phyloP scores from a whole-genome alignment of 2,329 filamentous ascomycete species.

The Arthrobotrys entomopaga region DNA sequence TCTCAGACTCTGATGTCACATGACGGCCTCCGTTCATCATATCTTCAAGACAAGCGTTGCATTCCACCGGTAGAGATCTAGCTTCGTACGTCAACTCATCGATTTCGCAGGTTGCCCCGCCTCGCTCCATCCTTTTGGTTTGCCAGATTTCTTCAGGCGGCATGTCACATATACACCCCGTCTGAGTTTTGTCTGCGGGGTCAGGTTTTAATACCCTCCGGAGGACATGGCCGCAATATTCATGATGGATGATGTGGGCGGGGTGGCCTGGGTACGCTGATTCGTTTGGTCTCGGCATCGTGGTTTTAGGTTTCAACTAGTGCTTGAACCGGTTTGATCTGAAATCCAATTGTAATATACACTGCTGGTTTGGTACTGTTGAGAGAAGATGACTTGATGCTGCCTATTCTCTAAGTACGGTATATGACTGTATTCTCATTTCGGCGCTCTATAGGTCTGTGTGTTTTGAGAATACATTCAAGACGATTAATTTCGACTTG shows the following conservation, averaged over 20 bases:
- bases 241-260: conserved; percentile 44
- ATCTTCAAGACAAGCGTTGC: conserved; percentile 32
- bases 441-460: too few relatives aligned
- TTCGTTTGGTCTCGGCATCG: conserved; percentile 45
- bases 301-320: background rate
- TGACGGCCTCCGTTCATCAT: background rate
- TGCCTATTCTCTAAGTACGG: too few relatives aligned
- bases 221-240: conserved; percentile 39
- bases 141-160: conserved; percentile 39
- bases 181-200: conserved; percentile 28
- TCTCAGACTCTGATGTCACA: conserved; percentile 11
- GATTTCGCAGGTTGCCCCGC: conserved; percentile 37
- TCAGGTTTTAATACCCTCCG: conserved; percentile 27
- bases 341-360: background rate
- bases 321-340: background rate
- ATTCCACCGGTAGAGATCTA: conserved; percentile 27
- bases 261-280: conserved; percentile 37
- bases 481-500: too few relatives aligned
- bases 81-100: conserved; percentile 50
- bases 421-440: too few relatives aligned
- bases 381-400: too few relatives aligned
- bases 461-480: too few relatives aligned
- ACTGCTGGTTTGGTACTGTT: background rate
- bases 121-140: conserved; percentile 33
- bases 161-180: conserved; percentile 42